phyloP scores from a whole-genome alignment of 1,139 yeast genomes.

The Arxiozyma bovina region DNA sequence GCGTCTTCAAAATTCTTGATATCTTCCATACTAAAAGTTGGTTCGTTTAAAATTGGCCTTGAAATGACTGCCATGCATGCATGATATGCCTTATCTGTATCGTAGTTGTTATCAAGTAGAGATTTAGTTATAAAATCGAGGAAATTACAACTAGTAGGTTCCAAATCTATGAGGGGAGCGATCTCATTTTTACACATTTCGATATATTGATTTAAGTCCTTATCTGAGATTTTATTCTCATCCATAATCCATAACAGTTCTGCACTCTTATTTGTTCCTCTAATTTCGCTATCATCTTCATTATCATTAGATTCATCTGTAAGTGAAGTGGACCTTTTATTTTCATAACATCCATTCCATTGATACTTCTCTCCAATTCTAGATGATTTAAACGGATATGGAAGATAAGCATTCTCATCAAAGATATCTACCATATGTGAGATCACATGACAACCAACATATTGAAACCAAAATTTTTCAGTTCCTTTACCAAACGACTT shows the following conservation, averaged over 20 bases:
- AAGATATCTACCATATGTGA: slow-evolving; percentile 19
- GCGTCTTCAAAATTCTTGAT: slow-evolving; percentile 64
- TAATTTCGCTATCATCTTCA: slow-evolving; percentile 44
- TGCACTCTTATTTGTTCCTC: slow-evolving; percentile 73
- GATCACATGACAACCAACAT: slow-evolving; percentile 23
- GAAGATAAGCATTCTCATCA: slow-evolving; percentile 14
- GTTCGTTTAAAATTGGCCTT: slow-evolving; percentile 58
- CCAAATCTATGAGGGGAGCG: slow-evolving; percentile 45
- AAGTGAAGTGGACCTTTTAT: slow-evolving; percentile 7
- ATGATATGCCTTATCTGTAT: slow-evolving; percentile 40
- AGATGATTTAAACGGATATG: slow-evolving; percentile 26
- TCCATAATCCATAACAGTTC: slow-evolving; percentile 59
- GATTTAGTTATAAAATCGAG: slow-evolving; percentile 59
- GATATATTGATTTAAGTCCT: slow-evolving; percentile 46
- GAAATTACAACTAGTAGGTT: slow-evolving; percentile 61
- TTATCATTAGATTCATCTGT: slow-evolving; percentile 11
- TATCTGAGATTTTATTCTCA: slow-evolving; percentile 30
- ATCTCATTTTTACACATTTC: slow-evolving; percentile 42
- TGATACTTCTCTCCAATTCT: slow-evolving; percentile 26
- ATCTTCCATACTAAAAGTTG: slow-evolving; percentile 61
- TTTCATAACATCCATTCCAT: slow-evolving; percentile 22
- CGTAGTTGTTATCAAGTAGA: slow-evolving; percentile 45
- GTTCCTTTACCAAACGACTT: slow-evolving; percentile 4
- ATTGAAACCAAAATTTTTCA: slow-evolving; percentile 21
- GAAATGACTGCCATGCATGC: slow-evolving; percentile 38